Conservation (phyloP, 78 protist genomes). For the Dictyostelium intermedium region DNA sequence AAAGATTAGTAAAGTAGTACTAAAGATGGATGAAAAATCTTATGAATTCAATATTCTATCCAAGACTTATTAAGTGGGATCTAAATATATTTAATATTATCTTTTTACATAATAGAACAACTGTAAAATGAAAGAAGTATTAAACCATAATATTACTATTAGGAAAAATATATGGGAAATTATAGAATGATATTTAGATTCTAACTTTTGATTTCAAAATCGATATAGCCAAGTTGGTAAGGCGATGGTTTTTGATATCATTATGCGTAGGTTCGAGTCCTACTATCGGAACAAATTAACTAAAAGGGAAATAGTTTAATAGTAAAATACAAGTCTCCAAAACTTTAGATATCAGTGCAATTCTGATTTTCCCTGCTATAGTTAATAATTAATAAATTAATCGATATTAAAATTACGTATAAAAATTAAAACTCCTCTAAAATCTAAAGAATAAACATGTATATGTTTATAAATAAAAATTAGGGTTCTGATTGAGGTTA, state of each 20-base stretch:
- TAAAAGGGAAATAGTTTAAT: background rate
- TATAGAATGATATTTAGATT: background rate
- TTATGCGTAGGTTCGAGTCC: constrained; percentile 28
- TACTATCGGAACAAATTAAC: background rate
- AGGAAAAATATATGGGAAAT: constrained; percentile 15
- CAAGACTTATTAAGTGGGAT: background rate
- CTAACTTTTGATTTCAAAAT: no score
- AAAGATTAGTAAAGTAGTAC: constrained; percentile 9
- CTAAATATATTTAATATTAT: background rate
- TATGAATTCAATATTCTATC: background rate
- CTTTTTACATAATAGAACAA: background rate
- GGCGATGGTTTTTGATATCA: constrained; percentile 33
- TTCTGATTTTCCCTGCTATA: background rate
- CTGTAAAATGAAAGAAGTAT: background rate
- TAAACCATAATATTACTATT: background rate
- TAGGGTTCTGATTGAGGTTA: no score
- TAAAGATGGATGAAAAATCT: background rate
- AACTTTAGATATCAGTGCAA: background rate
- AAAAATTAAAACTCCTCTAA: no score
- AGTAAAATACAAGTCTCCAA: background rate
- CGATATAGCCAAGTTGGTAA: constrained; percentile 41
- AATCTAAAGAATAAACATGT: no score
- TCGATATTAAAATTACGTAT: no score
- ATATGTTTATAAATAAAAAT: no score
- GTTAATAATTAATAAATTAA: no score